Evolutionary conservation across 73 alveolate species (phyloP).

Genomic region (Paramecium octaurelia): DNA sequence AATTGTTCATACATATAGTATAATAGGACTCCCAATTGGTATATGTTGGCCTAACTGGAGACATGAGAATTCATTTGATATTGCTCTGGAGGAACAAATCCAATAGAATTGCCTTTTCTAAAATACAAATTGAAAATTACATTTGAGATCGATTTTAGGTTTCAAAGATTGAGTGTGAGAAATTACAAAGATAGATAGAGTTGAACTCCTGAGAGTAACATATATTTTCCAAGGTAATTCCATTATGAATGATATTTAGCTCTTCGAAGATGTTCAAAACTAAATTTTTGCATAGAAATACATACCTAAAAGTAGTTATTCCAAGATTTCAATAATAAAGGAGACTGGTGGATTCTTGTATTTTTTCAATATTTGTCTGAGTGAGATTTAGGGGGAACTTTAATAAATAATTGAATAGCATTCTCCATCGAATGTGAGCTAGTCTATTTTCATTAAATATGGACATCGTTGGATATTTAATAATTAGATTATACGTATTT

Average conservation of each 20-base stretch:
- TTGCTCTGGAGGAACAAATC: not conserved
- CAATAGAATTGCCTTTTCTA: not conserved
- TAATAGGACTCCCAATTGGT: not conserved
- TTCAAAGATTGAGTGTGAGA: not conserved
- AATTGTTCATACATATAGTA: not conserved
- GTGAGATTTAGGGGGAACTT: not conserved
- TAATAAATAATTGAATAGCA: not conserved
- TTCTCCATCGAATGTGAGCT: not conserved
- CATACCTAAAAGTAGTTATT: not conserved
- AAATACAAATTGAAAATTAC: not conserved
- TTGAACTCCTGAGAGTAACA: not conserved
- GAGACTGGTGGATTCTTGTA: not conserved
- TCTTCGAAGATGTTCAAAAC: not conserved
- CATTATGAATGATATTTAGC: not conserved
- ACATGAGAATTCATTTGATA: not conserved
- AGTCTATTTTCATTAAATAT: not conserved
- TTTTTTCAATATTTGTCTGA: not conserved
- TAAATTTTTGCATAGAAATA: not conserved
- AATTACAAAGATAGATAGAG: not conserved
- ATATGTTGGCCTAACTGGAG: not conserved
- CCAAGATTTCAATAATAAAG: not conserved
- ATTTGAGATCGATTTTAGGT: not conserved
- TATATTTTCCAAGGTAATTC: not conserved
- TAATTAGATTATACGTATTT: not conserved
- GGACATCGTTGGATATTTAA: not conserved